Base-by-base conservation (phyloP, 1,139 yeast species). In the Zygosaccharomyces sapae region DNA sequence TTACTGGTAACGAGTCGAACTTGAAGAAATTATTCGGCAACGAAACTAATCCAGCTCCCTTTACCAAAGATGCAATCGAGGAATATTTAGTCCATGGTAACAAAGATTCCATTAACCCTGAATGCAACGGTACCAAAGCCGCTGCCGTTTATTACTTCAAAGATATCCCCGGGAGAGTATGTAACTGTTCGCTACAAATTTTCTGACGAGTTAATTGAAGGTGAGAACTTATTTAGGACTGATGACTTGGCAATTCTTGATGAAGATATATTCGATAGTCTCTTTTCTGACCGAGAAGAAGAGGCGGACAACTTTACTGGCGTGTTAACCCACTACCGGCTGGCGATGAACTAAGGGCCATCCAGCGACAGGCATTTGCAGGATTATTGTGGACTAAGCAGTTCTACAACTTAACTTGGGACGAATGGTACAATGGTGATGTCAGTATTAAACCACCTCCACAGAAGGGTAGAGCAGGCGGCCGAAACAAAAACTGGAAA, bases 241-340 rank as follows among this genome's bases (percentile, higher is more conserved):
- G 57, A 56, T 18, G 67, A 66, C 16, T 61, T 67, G 39, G 70
- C 75, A 34, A 80, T 78, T 10, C 72, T 86, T 49, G 90, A 87
- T 65, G 96, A 87, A 66, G 84, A 80, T 54, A 81, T 75, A 43
- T 83, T 88, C 59, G 97, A 90, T 67, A 70, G 75, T 33, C 69
- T 80, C 10, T 81, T 90, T 58, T 82, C 80, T 38, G 74, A 79
- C 50, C 81, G 97, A 63, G 86, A 83, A 59, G 85, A 80, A 52
- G 97, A 90, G 61, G 97, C 97, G 7, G 96, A 90, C 62, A 92
- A 89, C 41, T 90, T 90, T 90, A 89, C 70, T 88, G 94, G 89
- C 81, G 86, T 64, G 79, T 90, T 41, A 78, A 92, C 16, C 97
- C 97, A 5, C 69, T 86, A 62, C 96, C 96, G 36, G 77, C 89